These are phyloP conservation scores for Suhomyces choctaworum DNA, from an alignment of 1,139 yeast genomes.

Conservation along the genomic window DNA sequence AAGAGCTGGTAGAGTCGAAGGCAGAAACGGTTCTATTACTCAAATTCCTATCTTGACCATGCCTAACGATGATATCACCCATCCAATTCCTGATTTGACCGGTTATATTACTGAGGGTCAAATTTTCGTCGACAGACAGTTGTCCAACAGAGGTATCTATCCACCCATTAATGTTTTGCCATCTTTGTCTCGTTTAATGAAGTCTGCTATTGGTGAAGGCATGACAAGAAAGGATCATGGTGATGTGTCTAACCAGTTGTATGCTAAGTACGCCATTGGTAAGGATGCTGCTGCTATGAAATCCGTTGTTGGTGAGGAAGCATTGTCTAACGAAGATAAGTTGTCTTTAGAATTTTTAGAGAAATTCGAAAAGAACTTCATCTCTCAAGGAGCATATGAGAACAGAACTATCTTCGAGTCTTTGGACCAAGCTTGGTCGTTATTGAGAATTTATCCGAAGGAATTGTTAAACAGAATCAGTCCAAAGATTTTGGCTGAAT, in stretches of 20 bases:
- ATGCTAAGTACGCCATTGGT: conserved; percentile 99
- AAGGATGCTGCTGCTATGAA: conserved; percentile 99
- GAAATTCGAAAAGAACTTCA: conserved; percentile 93
- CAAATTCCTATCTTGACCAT: conserved; percentile 98
- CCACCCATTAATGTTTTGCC: conserved; percentile 99
- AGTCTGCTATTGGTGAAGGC: conserved; percentile 99
- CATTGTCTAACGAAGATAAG: conserved; percentile 95
- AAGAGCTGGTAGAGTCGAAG: conserved; percentile 99
- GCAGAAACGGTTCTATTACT: conserved; percentile 98
- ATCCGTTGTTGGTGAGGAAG: conserved; percentile 99
- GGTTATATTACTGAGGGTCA: conserved; percentile 99
- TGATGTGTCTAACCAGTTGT: conserved; percentile 97
- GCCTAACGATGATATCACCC: conserved; percentile 99
- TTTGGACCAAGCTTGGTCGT: conserved; percentile 96
- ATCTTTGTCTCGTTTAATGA: conserved; percentile 96
- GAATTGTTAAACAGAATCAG: conserved; percentile 97
- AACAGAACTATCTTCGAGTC: conserved; percentile 92
- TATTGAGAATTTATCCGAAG: conserved; percentile 97
- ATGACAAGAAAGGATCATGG: conserved; percentile 99
- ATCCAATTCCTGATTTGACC: conserved; percentile 99
- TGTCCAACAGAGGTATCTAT: conserved; percentile 92
- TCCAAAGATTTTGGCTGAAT: conserved; percentile 92
- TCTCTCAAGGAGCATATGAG: conserved; percentile 95
- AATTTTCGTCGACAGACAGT: conserved; percentile 94
- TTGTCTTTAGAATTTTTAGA: conserved; percentile 95